Conservation (phyloP, 129 eudicot genomes). For the Rutidosis leptorrhynchoides region DNA sequence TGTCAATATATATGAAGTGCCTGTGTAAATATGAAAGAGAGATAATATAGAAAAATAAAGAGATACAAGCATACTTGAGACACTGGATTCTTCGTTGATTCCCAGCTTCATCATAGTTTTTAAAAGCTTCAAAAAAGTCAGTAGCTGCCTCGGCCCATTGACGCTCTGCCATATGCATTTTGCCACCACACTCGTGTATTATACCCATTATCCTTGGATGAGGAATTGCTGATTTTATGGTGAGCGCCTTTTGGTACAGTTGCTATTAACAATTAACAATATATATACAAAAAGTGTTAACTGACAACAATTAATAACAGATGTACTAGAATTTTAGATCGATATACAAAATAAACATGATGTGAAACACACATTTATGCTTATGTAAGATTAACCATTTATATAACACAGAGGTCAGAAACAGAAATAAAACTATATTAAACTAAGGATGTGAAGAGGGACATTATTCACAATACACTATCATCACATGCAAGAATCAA, state of each 20-base stretch:
- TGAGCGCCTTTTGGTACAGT: constrained; percentile 84
- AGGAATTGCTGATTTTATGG: constrained; percentile 95
- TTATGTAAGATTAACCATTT: too few relatives aligned
- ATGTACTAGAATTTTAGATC: too few relatives aligned
- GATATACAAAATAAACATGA: too few relatives aligned
- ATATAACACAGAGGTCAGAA: too few relatives aligned
- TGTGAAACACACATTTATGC: too few relatives aligned
- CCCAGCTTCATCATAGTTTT: constrained; percentile 99
- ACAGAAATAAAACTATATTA: not conserved
- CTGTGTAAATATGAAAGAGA: too few relatives aligned
- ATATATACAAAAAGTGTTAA: too few relatives aligned
- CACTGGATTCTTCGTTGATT: constrained; percentile 93
- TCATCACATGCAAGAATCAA: too few relatives aligned
- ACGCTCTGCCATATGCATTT: constrained; percentile 99
- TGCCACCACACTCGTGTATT: constrained; percentile 98
- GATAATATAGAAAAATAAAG: too few relatives aligned
- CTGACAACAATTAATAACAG: too few relatives aligned
- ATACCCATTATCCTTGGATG: constrained; percentile 99
- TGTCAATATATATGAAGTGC: too few relatives aligned
- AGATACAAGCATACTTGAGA: constrained; percentile 84
- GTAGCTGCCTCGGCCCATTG: constrained; percentile 99
- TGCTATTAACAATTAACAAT: constrained; percentile 67
- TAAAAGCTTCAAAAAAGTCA: constrained; percentile 97
- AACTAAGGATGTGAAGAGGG: not conserved
- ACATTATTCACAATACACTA: not conserved